Conservation (phyloP, 2,329 filamentous ascomycete species). For the Sporothrix sp. region DNA sequence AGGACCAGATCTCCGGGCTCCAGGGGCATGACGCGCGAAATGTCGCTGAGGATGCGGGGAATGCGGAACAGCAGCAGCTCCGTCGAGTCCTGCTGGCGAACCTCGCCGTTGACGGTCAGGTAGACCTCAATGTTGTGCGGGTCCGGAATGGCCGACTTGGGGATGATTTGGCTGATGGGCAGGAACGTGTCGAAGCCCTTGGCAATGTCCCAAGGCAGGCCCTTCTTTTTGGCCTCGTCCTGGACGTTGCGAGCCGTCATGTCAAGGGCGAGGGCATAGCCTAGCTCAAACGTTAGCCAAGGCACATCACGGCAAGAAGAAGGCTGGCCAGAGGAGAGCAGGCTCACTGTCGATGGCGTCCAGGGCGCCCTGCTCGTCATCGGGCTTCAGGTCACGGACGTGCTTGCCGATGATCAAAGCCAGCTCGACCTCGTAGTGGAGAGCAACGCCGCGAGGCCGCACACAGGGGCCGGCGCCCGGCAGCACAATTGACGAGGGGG, state of each 20-base stretch:
- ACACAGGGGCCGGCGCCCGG: constrained; percentile 71
- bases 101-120: constrained; percentile 70
- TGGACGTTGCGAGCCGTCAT: constrained; percentile 96
- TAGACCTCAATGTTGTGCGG: constrained; percentile 84
- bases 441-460: constrained; percentile 68
- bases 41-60: constrained; percentile 77
- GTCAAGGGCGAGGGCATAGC: constrained; percentile 86
- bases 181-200: constrained; percentile 99
- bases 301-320: constrained; percentile 20
- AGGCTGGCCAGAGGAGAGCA: constrained; percentile 25
- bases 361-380: constrained; percentile 66
- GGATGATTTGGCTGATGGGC: constrained; percentile 72
- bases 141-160: constrained; percentile 69
- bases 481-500: constrained; percentile 72
- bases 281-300: constrained; percentile 34
- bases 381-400: constrained; percentile 62
- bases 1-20: constrained; percentile 86
- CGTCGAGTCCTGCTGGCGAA: constrained; percentile 79
- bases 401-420: constrained; percentile 79
- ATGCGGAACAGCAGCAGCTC: constrained; percentile 89
- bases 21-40: constrained; percentile 89
- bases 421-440: constrained; percentile 94
- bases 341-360: constrained; percentile 62
- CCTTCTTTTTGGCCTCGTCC: constrained; percentile 94
- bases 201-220: constrained; percentile 88